Evolutionary conservation across 345 rosid species (phyloP).

Genomic region (Clausena lansium): DNA sequence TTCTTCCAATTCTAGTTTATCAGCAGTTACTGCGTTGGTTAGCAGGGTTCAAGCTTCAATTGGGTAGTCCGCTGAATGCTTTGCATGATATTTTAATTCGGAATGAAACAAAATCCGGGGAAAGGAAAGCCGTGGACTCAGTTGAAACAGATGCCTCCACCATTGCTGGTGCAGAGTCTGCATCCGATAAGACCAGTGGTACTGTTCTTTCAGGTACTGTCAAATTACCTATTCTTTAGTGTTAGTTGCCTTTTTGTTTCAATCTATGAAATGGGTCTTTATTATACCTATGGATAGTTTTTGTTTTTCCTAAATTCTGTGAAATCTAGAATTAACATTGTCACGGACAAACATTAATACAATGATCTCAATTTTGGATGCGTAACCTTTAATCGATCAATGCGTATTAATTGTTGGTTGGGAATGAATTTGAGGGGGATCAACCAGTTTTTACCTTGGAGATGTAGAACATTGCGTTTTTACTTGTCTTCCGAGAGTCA

Average conservation of each 20-base stretch:
- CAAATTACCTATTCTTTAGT: background rate
- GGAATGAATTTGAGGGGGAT: background rate
- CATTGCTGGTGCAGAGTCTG: slow-evolving; percentile 6
- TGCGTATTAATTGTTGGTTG: too few species aligned
- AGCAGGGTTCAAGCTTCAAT: slow-evolving; percentile 49
- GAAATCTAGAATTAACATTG: background rate
- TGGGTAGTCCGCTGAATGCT: slow-evolving; percentile 31
- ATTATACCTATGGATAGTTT: background rate
- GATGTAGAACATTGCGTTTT: background rate
- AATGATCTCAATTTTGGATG: background rate
- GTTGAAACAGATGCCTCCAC: slow-evolving; percentile 19
- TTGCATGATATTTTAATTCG: slow-evolving; percentile 23
- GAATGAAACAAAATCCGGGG: slow-evolving; percentile 18
- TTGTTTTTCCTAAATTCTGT: background rate
- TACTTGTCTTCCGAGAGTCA: background rate
- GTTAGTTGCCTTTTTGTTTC: background rate
- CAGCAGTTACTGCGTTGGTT: slow-evolving; percentile 13
- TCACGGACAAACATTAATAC: background rate
- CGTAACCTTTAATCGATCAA: background rate
- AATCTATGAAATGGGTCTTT: background rate
- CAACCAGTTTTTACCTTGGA: background rate
- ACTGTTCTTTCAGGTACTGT: slow-evolving; percentile 34
- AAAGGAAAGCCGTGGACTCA: slow-evolving; percentile 18
- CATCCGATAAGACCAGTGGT: slow-evolving; percentile 22
- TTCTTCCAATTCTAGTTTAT: background rate